Evolutionary conservation across 2,329 filamentous ascomycete species (phyloP).

Genomic region (Massarina eburnea): DNA sequence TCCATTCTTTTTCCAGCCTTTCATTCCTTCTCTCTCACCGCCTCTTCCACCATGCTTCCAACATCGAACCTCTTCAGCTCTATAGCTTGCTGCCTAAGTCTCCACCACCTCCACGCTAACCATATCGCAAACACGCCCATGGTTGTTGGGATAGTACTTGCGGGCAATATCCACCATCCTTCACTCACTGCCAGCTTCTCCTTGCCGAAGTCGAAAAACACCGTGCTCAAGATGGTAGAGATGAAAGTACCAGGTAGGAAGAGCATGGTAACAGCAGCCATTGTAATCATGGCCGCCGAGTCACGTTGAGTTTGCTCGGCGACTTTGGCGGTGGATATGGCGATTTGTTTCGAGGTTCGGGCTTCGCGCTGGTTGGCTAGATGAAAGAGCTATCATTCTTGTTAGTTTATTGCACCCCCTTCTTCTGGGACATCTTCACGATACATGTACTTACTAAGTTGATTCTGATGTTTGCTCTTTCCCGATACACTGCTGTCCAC

Average conservation of each 20-base stretch:
- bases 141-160: slow-evolving; percentile 15
- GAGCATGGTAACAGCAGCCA: slow-evolving; percentile 27
- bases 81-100: background rate
- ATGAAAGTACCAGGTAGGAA: slow-evolving; percentile 28
- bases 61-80: background rate
- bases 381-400: slow-evolving; percentile 18
- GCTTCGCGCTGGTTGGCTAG: slow-evolving; percentile 20
- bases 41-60: background rate
- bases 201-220: slow-evolving; percentile 17
- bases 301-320: slow-evolving; percentile 25
- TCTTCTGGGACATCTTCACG: background rate
- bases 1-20: no score
- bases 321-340: slow-evolving; percentile 18
- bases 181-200: slow-evolving; percentile 11
- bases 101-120: slow-evolving; percentile 14
- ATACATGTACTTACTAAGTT: slow-evolving; percentile 20
- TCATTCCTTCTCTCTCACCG: background rate
- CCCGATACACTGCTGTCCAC: slow-evolving; percentile 21
- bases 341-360: slow-evolving; percentile 19
- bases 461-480: slow-evolving; percentile 23
- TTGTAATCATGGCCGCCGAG: slow-evolving; percentile 30
- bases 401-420: background rate
- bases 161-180: slow-evolving; percentile 19
- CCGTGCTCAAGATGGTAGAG: slow-evolving; percentile 18
- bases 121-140: slow-evolving; percentile 15